Conservation (phyloP, 2,329 filamentous ascomycete species). For the Aspergillus sergii region DNA sequence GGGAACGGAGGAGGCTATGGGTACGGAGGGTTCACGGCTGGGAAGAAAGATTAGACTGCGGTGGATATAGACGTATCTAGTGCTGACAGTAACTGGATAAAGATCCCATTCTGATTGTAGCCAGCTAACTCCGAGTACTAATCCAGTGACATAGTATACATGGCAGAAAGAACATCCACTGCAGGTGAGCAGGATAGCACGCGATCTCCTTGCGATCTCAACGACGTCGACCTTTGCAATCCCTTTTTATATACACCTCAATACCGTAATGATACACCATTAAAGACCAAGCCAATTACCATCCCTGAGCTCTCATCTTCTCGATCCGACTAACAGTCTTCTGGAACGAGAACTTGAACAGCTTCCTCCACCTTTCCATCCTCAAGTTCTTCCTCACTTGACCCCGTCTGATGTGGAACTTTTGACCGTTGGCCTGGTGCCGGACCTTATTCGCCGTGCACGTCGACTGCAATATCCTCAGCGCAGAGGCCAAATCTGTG, state of each 20-base stretch:
- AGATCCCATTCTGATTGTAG: slow-evolving; percentile 1
- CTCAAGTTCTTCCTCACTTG: slow-evolving; percentile 44
- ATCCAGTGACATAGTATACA: slow-evolving; percentile 16
- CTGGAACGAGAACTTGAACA: slow-evolving; percentile 49
- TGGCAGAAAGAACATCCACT: slow-evolving; percentile 9
- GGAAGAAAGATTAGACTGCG: slow-evolving; percentile 43
- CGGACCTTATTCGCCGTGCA: slow-evolving; percentile 38
- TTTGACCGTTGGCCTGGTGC: slow-evolving; percentile 35
- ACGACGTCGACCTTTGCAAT: neutral
- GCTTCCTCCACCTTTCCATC: slow-evolving; percentile 44
- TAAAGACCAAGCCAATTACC: slow-evolving; percentile 32
- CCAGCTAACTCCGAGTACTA: slow-evolving; percentile 5
- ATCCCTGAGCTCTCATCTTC: slow-evolving; percentile 50
- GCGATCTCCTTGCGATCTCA: neutral
- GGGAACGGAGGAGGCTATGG: slow-evolving; percentile 32
- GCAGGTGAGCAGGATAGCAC: neutral
- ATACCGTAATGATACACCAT: neutral
- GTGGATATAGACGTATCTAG: slow-evolving; percentile 18
- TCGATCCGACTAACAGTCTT: slow-evolving; percentile 45
- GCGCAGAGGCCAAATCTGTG: slow-evolving; percentile 31
- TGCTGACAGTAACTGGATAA: slow-evolving; percentile 11
- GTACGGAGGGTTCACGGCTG: slow-evolving; percentile 41
- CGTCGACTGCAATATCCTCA: slow-evolving; percentile 29
- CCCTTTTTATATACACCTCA: slow-evolving; percentile 3
- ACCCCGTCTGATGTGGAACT: slow-evolving; percentile 46